These are phyloP conservation scores for Arabidopsis hybrid DNA, from an alignment of 441 rosid genomes.

Conservation along the genomic window DNA sequence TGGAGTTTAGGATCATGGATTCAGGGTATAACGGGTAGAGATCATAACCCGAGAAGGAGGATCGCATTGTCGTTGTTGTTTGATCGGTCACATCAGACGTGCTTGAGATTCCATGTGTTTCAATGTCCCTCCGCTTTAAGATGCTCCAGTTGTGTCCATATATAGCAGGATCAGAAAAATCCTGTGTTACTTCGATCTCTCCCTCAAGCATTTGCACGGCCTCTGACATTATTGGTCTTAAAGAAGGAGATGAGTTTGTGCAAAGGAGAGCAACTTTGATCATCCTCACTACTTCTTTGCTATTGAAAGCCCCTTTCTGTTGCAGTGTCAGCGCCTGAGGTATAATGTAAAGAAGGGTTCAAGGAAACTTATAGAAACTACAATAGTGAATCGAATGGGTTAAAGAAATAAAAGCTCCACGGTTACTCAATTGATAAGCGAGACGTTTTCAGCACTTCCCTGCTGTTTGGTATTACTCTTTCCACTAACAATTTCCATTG, in stretches of 20 bases:
- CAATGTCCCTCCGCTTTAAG: background rate
- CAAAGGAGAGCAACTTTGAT: conserved; percentile 63
- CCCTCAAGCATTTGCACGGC: conserved; percentile 69
- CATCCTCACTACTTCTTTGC: conserved; percentile 31
- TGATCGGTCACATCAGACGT: conserved; percentile 16
- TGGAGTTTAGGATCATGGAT: conserved; percentile 7
- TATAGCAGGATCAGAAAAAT: conserved; percentile 41
- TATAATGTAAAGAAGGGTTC: background rate
- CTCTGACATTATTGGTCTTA: conserved; percentile 75
- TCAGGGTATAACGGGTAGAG: conserved; percentile 26
- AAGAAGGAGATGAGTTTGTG: conserved; percentile 58
- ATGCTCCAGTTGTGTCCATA: conserved; percentile 29
- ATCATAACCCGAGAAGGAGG: conserved; percentile 22
- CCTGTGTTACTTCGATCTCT: conserved; percentile 44
- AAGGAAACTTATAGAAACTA: background rate
- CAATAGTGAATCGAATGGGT: background rate
- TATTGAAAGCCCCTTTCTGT: conserved; percentile 22
- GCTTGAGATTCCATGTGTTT: conserved; percentile 18
- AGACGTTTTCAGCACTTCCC: conserved; percentile 36
- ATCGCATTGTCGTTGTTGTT: conserved; percentile 8
- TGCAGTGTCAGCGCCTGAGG: conserved; percentile 28
- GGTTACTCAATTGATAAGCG: conserved; percentile 58
- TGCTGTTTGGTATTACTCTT: conserved; percentile 39
- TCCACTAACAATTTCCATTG: conserved; percentile 52
- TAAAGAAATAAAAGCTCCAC: background rate